These are phyloP conservation scores for Suillus sp. DNA, from an alignment of 768 basidiomycete species.

Conservation along the genomic window DNA sequence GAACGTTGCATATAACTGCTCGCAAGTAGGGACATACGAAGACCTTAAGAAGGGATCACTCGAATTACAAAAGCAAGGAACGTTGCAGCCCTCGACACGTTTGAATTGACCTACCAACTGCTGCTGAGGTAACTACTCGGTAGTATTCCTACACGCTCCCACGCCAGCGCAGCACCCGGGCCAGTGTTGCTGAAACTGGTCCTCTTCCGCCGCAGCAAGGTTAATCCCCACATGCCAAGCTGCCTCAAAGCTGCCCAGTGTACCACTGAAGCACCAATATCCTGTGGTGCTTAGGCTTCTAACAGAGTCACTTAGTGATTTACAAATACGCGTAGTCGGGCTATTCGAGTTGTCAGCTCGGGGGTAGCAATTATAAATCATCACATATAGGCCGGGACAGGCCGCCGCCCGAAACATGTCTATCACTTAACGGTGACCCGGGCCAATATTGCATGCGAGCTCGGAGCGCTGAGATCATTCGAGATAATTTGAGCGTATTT, in stretches of 20 bases:
- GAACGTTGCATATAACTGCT: neutral
- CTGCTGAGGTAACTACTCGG: no score
- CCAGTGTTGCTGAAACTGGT: neutral
- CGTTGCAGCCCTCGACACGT: neutral
- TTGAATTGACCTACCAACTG: no score
- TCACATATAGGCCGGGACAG: no score
- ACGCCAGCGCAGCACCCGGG: neutral
- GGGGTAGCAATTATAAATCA: neutral
- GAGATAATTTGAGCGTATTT: neutral
- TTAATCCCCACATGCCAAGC: neutral
- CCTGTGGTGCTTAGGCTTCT: neutral
- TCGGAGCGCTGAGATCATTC: constrained; percentile 2
- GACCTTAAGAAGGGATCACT: no score
- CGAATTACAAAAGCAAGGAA: neutral
- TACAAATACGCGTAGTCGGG: neutral
- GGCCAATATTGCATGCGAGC: neutral
- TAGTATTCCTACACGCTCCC: neutral
- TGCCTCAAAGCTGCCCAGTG: neutral
- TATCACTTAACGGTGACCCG: neutral
- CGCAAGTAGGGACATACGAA: neutral
- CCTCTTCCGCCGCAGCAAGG: neutral
- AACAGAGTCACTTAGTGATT: neutral
- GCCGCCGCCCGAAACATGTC: neutral
- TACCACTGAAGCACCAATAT: neutral
- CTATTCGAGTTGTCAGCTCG: neutral